Evolutionary conservation across 495 filamentous ascomycete genomes (phyloP).

Genomic region (Barbatosphaeria neglecta): DNA sequence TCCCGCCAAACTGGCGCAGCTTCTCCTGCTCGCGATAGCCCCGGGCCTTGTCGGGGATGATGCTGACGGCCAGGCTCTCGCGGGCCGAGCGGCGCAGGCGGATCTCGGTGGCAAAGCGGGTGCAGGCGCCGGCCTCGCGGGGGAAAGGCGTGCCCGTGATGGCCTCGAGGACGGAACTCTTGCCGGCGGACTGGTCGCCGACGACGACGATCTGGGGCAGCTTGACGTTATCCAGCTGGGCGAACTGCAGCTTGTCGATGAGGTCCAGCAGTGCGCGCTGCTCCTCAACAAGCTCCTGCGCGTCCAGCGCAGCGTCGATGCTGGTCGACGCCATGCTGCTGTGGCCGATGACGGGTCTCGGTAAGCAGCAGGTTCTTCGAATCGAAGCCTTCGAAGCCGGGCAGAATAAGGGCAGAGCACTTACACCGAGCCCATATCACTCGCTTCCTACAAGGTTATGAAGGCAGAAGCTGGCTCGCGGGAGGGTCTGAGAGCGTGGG

Average conservation of each 20-base stretch:
- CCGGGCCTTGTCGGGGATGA: constrained; percentile 35
- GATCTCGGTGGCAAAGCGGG: constrained; percentile 55
- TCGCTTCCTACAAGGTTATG: neutral
- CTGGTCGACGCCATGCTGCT: constrained; percentile 9
- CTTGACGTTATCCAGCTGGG: constrained; percentile 28
- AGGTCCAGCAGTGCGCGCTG: constrained; percentile 24
- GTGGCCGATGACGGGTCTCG: no score
- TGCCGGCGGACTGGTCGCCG: constrained; percentile 60
- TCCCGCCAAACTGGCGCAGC: constrained; percentile 32
- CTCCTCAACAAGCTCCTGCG: constrained; percentile 22
- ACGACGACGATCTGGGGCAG: constrained; percentile 66
- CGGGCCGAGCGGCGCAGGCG: constrained; percentile 32
- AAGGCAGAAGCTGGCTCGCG: no score
- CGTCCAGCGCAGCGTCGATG: constrained; percentile 20
- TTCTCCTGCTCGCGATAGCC: constrained; percentile 21
- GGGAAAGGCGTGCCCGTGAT: constrained; percentile 62
- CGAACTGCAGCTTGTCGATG: constrained; percentile 29
- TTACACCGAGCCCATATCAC: neutral
- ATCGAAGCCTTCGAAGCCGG: no score
- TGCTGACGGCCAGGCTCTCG: constrained; percentile 33
- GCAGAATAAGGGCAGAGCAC: no score
- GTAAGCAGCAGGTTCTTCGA: no score
- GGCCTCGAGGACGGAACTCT: constrained; percentile 64
- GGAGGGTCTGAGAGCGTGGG: no score
- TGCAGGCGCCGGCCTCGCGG: constrained; percentile 51